These are phyloP conservation scores for Alliaria petiolata DNA, from an alignment of 345 rosid species.

Conservation along the genomic window DNA sequence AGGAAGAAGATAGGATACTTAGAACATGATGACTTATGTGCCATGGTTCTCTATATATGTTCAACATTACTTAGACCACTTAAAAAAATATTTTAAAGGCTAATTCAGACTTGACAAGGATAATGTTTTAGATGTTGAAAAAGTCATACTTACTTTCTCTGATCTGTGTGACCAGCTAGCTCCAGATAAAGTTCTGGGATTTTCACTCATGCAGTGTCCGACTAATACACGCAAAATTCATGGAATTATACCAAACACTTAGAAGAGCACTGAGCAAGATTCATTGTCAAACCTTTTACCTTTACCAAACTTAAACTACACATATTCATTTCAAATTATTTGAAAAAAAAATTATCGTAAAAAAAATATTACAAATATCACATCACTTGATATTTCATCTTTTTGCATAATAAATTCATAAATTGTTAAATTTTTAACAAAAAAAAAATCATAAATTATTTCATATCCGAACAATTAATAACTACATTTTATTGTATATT, in stretches of 20 bases:
- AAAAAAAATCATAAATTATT: no score
- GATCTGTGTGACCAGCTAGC: slow-evolving; percentile 72
- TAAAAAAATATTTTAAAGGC: no score
- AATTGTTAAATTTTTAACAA: no score
- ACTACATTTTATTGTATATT: no score
- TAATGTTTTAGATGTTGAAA: background rate
- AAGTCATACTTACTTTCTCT: slow-evolving; percentile 72
- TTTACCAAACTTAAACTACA: background rate
- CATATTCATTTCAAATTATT: no score
- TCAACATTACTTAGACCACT: background rate
- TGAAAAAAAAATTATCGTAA: no score
- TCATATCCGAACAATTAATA: no score
- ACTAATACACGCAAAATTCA: slow-evolving; percentile 41
- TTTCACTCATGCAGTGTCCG: slow-evolving; percentile 75
- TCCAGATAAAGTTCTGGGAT: slow-evolving; percentile 89
- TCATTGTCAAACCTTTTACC: background rate
- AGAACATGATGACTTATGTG: background rate
- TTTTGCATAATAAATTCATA: no score
- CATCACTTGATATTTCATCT: no score
- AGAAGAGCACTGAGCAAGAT: background rate
- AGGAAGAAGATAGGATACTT: background rate
- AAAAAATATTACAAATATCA: no score
- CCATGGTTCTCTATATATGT: background rate
- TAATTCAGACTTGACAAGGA: background rate
- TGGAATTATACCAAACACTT: background rate